phyloP scores from a whole-genome alignment of 345 rosid genomes.

The Populus euphratica region DNA sequence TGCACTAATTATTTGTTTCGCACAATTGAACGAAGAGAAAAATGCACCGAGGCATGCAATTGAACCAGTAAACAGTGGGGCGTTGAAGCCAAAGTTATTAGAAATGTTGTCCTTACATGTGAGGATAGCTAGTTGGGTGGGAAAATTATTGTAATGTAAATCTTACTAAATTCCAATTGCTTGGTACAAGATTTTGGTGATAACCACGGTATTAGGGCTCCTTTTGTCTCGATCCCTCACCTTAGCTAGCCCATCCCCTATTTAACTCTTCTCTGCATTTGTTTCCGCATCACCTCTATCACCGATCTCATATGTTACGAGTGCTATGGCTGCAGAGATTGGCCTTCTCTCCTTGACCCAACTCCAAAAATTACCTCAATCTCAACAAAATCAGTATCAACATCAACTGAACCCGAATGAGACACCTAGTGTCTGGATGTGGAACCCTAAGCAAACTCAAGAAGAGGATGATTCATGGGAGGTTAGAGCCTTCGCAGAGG shows the following conservation, averaged over 20 bases:
- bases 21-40: neutral
- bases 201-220: constrained; percentile 31
- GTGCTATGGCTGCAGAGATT: constrained; percentile 47
- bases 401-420: constrained; percentile 17
- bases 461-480: constrained; percentile 91
- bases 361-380: constrained; percentile 26
- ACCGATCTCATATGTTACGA: constrained; percentile 18
- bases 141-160: constrained; percentile 19
- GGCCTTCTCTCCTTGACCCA: constrained; percentile 40
- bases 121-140: constrained; percentile 20
- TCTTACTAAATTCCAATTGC: constrained; percentile 33
- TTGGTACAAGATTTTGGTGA: constrained; percentile 29
- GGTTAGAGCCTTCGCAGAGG: constrained; percentile 86
- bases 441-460: constrained; percentile 57
- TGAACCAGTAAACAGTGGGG: constrained; percentile 14
- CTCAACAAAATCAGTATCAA: constrained; percentile 22
- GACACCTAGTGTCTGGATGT: constrained; percentile 36
- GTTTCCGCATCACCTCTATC: constrained; percentile 27
- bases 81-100: constrained; percentile 42
- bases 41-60: neutral
- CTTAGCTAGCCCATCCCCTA: constrained; percentile 27
- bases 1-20: neutral
- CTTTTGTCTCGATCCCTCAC: constrained; percentile 31
- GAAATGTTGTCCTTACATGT: constrained; percentile 19
- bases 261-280: constrained; percentile 35